Evolutionary conservation across 2,329 filamentous ascomycete genomes (phyloP), one percentile per base, ranked within the genome.

Genomic region (Geosmithia morbida): DNA sequence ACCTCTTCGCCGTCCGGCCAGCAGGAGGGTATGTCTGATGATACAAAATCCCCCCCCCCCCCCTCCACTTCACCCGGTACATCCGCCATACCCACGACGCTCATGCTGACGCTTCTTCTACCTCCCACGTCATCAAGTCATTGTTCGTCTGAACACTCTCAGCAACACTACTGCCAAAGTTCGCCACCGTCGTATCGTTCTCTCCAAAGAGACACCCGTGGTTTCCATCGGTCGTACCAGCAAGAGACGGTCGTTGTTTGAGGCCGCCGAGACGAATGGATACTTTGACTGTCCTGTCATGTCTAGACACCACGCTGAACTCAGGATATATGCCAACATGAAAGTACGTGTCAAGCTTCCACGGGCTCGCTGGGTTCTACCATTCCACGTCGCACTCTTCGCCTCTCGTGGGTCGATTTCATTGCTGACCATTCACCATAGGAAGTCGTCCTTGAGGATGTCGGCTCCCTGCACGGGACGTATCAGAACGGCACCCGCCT

Each of bases 251-350:
- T 18, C 52, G 45, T 47, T 44, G 2, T 55, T 64, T 8, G 53
- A 53, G 58, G 68, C 54, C 57, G 62, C 50, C 39, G 51, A 41
- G 22, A 47, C 43, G 8, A 87, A 87, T 59, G 77, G 70, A 16
- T 85, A 71, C 70, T 83, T 86, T 49, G 75, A 85, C 52, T 83
- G 77, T 48, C 77, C 82, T 0, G 82, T 87, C 37, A 82, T 87
- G 69, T 86, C 82, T 20, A 71, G 83, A 43, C 59, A 75, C 11
- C 83, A 87, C 61, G 84, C 83, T 16, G 62, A 73, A 42, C 56
- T 82, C 4, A 53, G 56, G 16, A 65, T 72, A 4, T 63, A 73
- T 45, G 54, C 66, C 10, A 58, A 67, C 2, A 55, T 59, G 7
- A 66, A 70, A 59, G 76, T 76, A 61, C 49, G 63, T 44, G 7